Evolutionary conservation across 129 eudicot species (phyloP), one percentile per base, ranked within the genome.

Genomic region (Flaveria trinervia): DNA sequence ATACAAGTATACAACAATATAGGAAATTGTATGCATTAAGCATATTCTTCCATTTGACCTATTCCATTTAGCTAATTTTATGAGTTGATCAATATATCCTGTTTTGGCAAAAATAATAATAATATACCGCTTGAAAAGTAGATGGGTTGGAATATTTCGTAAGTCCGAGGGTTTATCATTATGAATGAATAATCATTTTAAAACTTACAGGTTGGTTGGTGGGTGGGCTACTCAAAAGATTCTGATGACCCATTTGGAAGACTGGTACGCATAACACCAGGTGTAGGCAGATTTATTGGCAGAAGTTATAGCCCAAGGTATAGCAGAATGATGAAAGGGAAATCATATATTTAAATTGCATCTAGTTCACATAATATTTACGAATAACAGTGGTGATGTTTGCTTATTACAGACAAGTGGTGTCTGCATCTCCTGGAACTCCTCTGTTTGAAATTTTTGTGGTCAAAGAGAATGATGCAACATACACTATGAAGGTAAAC

Each of bases 341-440:
- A 77, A 36, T 36, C 41, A 36, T 49, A 70, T 43, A 70, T 74
- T 39, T 20, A 72, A 54, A 55, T 48, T 70, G 50, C 62, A 30
- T 67, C 65, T 70, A 25, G 11, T 25, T 82, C 50, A 57, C 72
- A 57, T 75, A 56, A 66, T 48, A 66, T 72, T 72, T 80, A 67
- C 41, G 54, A 59, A 23, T 66, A 56, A 64, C 82, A 57, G 73
- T 54, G 6, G 25, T 41, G 12, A 44, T 74, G n/a, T 79, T 61
- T 86, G 12, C 12, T 44, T 10, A 44, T 70, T 33, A 52, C 95
- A 95, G 99, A 74, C 97, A 95, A 86, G 76, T 95, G 83, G 89
- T 95, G 49, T 86, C 90, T 81, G 87, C 97, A 73, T 91, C 99
- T 82, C 92, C 99, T 49, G 99, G 97, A 86, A 89, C 97, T 81